Evolutionary conservation across 305 asterid species (phyloP).

Genomic region (Solanum chacoense): DNA sequence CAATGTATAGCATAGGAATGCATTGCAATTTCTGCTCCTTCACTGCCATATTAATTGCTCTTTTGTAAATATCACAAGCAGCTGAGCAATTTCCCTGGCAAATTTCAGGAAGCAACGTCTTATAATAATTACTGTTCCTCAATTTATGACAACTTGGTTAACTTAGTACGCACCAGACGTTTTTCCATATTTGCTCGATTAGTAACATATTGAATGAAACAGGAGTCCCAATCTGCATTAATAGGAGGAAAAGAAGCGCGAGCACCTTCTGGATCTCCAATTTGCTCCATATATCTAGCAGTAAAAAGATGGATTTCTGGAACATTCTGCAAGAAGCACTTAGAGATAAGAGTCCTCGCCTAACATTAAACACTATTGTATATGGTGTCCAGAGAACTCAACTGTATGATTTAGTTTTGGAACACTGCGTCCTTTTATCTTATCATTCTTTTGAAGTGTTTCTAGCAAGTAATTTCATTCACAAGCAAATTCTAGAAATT

Average conservation of each 20-base stretch:
- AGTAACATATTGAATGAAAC: conserved; percentile 34
- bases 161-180: conserved; percentile 48
- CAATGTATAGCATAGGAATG: conserved; percentile 53
- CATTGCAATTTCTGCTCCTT: conserved; percentile 41
- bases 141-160: conserved; percentile 11
- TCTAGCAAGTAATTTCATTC: background rate
- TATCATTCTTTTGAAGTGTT: background rate
- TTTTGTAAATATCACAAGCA: conserved; percentile 53
- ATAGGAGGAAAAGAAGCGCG: conserved; percentile 43
- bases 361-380: background rate
- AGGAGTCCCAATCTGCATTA: conserved; percentile 36
- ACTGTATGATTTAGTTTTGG: background rate
- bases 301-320: conserved; percentile 71
- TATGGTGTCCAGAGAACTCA: background rate
- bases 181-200: conserved; percentile 75
- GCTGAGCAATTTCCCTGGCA: conserved; percentile 61
- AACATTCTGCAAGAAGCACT: conserved; percentile 36
- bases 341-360: background rate
- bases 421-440: background rate
- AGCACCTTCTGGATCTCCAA: conserved; percentile 65
- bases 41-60: conserved; percentile 47
- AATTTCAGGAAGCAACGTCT: conserved; percentile 14
- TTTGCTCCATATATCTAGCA: conserved; percentile 76
- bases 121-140: conserved; percentile 4
- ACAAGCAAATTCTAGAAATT: background rate